Base-by-base conservation (phyloP, 306 rosid genomes). In the Phaseolus lunatus region DNA sequence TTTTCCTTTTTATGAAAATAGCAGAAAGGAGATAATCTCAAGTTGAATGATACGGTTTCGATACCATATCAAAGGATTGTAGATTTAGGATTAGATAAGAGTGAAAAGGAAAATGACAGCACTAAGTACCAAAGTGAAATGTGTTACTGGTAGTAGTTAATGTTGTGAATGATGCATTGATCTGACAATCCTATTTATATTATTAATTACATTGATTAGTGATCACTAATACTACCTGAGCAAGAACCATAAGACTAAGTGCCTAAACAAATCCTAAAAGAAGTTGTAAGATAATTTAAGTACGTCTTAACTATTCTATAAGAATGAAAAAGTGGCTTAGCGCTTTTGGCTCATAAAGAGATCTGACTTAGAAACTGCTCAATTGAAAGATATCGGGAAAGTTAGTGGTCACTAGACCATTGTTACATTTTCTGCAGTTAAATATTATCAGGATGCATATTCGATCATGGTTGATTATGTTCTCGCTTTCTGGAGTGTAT, bases 91-190 rank as follows among this genome's bases (percentile, higher is more conserved):
- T 58, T 26, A 43, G 26, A 20, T 18, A 73, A 43, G 29, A 58
- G 22, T 45, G 44, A 74, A 73, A 43, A 43, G 31, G 2, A 24
- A 37, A 58, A 73, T n/a, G 66, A 27, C 13, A 15, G 16, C 48
- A 61, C 43, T n/a, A 74, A 74, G 48, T 61, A 27, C 53, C 10
- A 75, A 59, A 18, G 59, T 57, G 13, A 44, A 73, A 57, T 59
- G 44, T 59, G 44, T n/a, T 44, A 11, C 11, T 59, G 24, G 14
- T 59, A 47, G 61, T 9, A 45, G 61, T 52, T 18, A 61, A 11
- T 59, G 45, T 61, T 74, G 22, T 45, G 58, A 11, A 44, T 4
- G 19, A 41, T 54, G 15, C 68, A 24, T 73, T 23, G 14, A 56
- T 27, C 26, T 73, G 10, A 73, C 41, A 57, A 10, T 73, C 56